Percentiles rank a stretch among this genome's conserved stretches.
These are phyloP conservation scores for Botrytis deweyae DNA, from an alignment of 2,329 filamentous ascomycete genomes.

Conservation along the genomic window DNA sequence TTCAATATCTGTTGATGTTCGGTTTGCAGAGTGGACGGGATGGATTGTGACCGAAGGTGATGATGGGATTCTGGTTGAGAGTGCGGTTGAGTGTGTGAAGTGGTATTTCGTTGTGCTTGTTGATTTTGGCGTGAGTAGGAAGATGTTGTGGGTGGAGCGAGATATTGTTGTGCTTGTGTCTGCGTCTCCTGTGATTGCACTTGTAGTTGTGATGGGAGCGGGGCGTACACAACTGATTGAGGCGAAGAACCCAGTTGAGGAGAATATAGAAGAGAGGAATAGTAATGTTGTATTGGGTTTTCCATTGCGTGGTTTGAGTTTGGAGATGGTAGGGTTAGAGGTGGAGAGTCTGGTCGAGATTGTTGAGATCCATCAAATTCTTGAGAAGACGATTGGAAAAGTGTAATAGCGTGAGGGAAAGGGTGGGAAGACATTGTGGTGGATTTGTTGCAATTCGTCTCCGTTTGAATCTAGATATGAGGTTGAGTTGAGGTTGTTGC, in stretches of 20 bases:
- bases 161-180: background rate
- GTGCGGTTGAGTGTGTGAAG: background rate
- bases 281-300: background rate
- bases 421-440: background rate
- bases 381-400: background rate
- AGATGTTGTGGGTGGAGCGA: too few relatives aligned
- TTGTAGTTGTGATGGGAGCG: background rate
- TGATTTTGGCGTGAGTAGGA: background rate
- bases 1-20: background rate
- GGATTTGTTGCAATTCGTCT: background rate
- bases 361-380: background rate
- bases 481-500: background rate
- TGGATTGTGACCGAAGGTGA: background rate
- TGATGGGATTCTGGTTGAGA: background rate
- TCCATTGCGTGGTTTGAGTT: background rate
- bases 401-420: background rate
- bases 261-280: background rate
- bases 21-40: background rate
- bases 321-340: background rate
- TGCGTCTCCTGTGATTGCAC: background rate
- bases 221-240: conserved; percentile 5
- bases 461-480: background rate
- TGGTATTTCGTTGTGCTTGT: background rate
- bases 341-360: background rate
- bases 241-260: background rate